phyloP scores from a whole-genome alignment of 192 early-diverging fungal genomes.

The Hyaloraphidium curvatum region DNA sequence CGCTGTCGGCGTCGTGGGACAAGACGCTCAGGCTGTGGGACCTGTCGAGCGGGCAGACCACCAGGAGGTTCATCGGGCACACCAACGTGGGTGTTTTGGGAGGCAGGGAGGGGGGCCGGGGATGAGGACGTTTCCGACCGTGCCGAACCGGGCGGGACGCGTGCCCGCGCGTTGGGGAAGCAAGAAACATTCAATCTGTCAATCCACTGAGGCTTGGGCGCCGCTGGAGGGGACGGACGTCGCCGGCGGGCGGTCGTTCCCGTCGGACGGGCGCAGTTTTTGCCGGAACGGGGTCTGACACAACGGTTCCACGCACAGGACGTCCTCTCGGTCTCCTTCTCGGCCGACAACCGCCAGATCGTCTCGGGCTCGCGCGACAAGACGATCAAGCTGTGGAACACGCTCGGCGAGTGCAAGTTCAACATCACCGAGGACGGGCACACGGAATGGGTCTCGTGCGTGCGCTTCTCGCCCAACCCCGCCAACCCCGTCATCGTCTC shows the following conservation, averaged over 20 bases:
- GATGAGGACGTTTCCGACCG: too few relatives aligned
- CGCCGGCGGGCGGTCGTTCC: too few relatives aligned
- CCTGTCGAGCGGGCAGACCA: conserved; percentile 84
- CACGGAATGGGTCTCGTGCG: conserved; percentile 97
- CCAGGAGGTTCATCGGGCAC: conserved; percentile 78
- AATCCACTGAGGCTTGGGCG: too few relatives aligned
- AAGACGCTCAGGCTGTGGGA: conserved; percentile 99
- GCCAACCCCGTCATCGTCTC: conserved; percentile 95
- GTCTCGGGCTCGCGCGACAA: conserved; percentile 96
- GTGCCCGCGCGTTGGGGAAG: too few relatives aligned
- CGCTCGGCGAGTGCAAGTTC: conserved; percentile 99
- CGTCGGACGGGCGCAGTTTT: too few relatives aligned
- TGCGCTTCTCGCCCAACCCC: conserved; percentile 98
- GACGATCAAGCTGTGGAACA: conserved; percentile 99
- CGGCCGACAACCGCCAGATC: conserved; percentile 98
- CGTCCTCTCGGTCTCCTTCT: conserved; percentile 98
- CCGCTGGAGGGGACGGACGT: too few relatives aligned
- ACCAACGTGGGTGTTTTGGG: not conserved
- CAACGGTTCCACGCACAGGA: conserved; percentile 97
- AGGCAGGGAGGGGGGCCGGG: too few relatives aligned
- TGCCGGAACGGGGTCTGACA: too few relatives aligned
- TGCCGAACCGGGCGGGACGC: too few relatives aligned
- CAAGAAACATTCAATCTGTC: too few relatives aligned
- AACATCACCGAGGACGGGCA: conserved; percentile 92
- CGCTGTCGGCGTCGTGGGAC: conserved; percentile 97